Conservation (phyloP, 2,329 filamentous ascomycete genomes). For the Mollisia scopiformis region DNA sequence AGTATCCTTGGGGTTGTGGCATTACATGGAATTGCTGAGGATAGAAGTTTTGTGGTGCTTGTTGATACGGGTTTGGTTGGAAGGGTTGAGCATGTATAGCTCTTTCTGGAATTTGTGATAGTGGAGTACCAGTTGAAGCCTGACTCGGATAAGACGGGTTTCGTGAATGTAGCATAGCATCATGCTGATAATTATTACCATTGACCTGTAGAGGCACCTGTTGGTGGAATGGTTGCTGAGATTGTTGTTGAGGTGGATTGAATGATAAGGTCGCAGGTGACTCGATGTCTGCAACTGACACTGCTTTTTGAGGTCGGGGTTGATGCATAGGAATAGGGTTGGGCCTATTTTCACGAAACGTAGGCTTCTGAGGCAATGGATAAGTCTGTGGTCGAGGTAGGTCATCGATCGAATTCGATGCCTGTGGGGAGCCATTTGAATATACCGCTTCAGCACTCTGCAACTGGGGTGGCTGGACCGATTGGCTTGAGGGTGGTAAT, state of each 20-base stretch:
- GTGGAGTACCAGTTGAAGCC: slow-evolving; percentile 73
- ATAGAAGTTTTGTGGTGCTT: slow-evolving; percentile 59
- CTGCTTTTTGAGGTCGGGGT: slow-evolving; percentile 89
- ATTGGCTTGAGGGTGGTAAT: slow-evolving; percentile 63
- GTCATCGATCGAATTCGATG: slow-evolving; percentile 43
- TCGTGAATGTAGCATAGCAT: slow-evolving; percentile 61
- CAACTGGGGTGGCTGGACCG: slow-evolving; percentile 28
- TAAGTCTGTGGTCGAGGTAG: slow-evolving; percentile 54
- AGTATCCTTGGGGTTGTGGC: slow-evolving; percentile 61
- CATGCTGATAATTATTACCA: slow-evolving; percentile 55
- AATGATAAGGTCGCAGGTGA: slow-evolving; percentile 63
- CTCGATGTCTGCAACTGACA: slow-evolving; percentile 92
- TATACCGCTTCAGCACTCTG: slow-evolving; percentile 37
- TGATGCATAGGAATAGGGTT: slow-evolving; percentile 79
- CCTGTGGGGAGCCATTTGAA: slow-evolving; percentile 25
- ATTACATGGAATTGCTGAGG: slow-evolving; percentile 56
- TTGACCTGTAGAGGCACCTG: slow-evolving; percentile 81
- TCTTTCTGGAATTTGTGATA: slow-evolving; percentile 91
- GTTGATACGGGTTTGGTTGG: slow-evolving; percentile 71
- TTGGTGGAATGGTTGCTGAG: slow-evolving; percentile 90
- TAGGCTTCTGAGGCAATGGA: slow-evolving; percentile 60
- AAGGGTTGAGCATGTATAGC: slow-evolving; percentile 90
- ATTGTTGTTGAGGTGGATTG: slow-evolving; percentile 63
- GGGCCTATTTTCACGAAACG: slow-evolving; percentile 58
- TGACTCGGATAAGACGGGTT: slow-evolving; percentile 73